phyloP scores from a whole-genome alignment of 441 rosid genomes.

The Sinapis alba region DNA sequence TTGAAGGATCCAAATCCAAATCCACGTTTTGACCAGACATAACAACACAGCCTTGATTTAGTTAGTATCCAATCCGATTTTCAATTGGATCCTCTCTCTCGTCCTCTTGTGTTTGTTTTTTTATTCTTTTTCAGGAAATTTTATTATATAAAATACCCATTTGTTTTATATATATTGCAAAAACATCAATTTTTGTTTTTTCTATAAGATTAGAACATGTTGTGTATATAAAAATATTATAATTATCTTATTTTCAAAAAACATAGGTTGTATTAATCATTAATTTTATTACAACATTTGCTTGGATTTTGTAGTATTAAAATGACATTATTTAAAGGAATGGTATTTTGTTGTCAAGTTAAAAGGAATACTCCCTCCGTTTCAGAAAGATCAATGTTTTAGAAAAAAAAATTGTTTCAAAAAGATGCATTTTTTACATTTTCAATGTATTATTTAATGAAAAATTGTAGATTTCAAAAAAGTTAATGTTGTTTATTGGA shows the following conservation, averaged over 20 bases:
- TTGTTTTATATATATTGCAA: not conserved
- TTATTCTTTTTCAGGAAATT: not conserved
- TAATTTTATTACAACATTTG: not conserved
- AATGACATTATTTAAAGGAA: not conserved
- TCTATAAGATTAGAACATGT: not conserved
- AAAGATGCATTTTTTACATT: no score
- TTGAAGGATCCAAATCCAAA: not conserved
- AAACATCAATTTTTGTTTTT: no score
- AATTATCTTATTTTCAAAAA: not conserved
- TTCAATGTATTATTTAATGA: no score
- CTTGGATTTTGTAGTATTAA: not conserved
- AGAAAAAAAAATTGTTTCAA: no score
- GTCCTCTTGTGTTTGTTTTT: not conserved
- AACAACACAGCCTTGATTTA: slow-evolving; percentile 22
- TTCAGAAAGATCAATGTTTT: no score
- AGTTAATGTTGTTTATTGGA: no score
- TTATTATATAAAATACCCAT: not conserved
- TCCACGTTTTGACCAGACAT: slow-evolving; percentile 16
- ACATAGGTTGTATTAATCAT: not conserved
- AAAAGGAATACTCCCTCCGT: no score
- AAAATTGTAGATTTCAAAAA: no score
- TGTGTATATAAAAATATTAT: not conserved
- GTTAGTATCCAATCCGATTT: slow-evolving; percentile 31
- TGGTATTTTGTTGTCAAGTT: not conserved
- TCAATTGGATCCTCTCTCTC: slow-evolving; percentile 29